phyloP scores from a whole-genome alignment of 768 basidiomycete genomes.

The Pleurotus tuoliensis region DNA sequence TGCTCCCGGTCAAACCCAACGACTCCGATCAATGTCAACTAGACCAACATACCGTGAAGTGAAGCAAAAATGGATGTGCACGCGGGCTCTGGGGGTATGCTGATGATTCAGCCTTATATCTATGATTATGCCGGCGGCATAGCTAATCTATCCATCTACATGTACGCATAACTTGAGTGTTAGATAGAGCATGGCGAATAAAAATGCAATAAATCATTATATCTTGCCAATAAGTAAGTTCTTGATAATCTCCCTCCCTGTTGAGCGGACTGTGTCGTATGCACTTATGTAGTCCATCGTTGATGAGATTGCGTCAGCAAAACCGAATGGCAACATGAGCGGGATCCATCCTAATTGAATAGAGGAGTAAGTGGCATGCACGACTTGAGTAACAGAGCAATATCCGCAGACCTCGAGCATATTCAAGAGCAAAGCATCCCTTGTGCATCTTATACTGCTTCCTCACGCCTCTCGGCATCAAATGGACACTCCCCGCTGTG shows the following conservation, averaged over 20 bases:
- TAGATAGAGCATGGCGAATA: neutral
- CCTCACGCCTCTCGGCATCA: conserved; percentile 73
- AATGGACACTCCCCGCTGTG: conserved; percentile 77
- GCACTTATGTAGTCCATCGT: conserved; percentile 86
- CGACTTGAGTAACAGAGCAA: neutral
- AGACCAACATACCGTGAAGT: too few species aligned
- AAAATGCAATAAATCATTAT: conserved; percentile 28
- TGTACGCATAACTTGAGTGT: neutral
- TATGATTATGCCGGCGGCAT: too few species aligned
- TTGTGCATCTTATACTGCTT: conserved; percentile 99
- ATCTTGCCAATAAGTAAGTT: conserved; percentile 90
- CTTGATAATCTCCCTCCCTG: conserved; percentile 75
- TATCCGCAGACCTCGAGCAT: conserved; percentile 70
- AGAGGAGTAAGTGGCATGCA: neutral
- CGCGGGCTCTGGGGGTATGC: too few species aligned
- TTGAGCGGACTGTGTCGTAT: conserved; percentile 72
- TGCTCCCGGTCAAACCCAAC: too few species aligned
- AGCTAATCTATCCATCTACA: too few species aligned
- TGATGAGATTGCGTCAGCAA: conserved; percentile 80
- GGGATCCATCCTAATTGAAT: conserved; percentile 88
- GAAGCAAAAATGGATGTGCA: too few species aligned
- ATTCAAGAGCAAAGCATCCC: conserved; percentile 94
- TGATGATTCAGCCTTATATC: too few species aligned
- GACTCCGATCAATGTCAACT: too few species aligned
- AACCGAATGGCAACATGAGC: conserved; percentile 91